A percentile compares a stretch with the other conserved stretches of the same genome.
Conservation (phyloP, 2,329 filamentous ascomycete genomes). For the Neofusicoccum sp. region DNA sequence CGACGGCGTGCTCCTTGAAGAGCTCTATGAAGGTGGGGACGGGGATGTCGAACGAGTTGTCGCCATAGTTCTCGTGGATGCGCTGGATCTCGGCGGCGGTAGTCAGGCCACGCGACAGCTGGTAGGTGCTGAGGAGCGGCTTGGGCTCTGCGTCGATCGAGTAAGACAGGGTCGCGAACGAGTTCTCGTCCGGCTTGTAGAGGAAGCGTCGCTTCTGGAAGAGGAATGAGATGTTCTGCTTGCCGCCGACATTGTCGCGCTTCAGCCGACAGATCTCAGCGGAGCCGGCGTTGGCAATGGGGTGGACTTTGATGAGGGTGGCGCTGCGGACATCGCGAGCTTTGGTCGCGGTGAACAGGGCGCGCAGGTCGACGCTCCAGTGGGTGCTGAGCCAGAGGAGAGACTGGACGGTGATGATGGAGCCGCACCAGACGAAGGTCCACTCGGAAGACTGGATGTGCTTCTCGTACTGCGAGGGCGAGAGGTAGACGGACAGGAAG, state of each 20-base stretch:
- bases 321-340: constrained; percentile 71
- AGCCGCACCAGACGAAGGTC: constrained; percentile 92
- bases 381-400: constrained; percentile 94
- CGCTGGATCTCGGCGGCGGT: constrained; percentile 73
- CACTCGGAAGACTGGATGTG: constrained; percentile 94
- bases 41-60: constrained; percentile 96
- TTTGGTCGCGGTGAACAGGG: constrained; percentile 74
- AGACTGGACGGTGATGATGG: constrained; percentile 83
- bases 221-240: constrained; percentile 79
- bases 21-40: constrained; percentile 94
- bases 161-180: constrained; percentile 81
- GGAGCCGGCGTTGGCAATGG: constrained; percentile 81
- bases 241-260: constrained; percentile 73
- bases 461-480: constrained; percentile 78
- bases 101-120: constrained; percentile 72
- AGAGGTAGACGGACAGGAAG: constrained; percentile 86
- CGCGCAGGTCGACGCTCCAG: constrained; percentile 89
- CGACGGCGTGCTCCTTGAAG: constrained; percentile 97
- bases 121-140: constrained; percentile 74
- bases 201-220: constrained; percentile 98
- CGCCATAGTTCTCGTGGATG: constrained; percentile 88
- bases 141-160: constrained; percentile 82
- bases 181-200: constrained; percentile 67
- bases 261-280: constrained; percentile 83
- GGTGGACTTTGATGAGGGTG: constrained; percentile 87